Conservation (phyloP, 495 filamentous ascomycete genomes). For the Articulospora tetracladia region DNA sequence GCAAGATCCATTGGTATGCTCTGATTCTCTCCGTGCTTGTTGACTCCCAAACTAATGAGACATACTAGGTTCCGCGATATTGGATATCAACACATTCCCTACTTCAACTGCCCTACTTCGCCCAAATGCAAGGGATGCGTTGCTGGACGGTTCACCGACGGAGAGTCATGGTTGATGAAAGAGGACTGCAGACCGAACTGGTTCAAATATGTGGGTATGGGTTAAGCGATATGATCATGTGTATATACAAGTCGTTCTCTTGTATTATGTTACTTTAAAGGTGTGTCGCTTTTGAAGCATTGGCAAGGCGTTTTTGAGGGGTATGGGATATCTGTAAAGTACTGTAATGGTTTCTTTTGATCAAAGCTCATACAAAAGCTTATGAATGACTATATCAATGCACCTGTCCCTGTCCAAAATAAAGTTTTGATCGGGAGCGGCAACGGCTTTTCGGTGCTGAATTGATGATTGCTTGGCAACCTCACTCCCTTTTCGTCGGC, state of each 20-base stretch:
- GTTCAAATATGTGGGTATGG: constrained; percentile 90
- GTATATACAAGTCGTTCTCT: neutral
- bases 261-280: constrained; percentile 3
- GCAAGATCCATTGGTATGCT: constrained; percentile 89
- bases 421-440: neutral
- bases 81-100: constrained; percentile 97
- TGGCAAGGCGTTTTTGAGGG: constrained; percentile 17
- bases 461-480: no score
- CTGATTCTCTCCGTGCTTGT: neutral
- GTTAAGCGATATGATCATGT: constrained; percentile 35
- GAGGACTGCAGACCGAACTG: constrained; percentile 97
- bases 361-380: neutral
- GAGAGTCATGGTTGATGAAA: constrained; percentile 74
- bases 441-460: no score
- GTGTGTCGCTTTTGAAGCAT: constrained; percentile 1
- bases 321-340: constrained; percentile 13
- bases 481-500: no score
- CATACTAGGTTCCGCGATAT: constrained; percentile 91
- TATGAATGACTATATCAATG: neutral
- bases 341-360: neutral
- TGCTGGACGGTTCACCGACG: constrained; percentile 82
- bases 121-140: constrained; percentile 90
- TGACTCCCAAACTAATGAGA: constrained; percentile 12
- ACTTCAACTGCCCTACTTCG: constrained; percentile 96
- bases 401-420: neutral